phyloP scores from a whole-genome alignment of 2,329 filamentous ascomycete species.

The Diplocarpon rosae region DNA sequence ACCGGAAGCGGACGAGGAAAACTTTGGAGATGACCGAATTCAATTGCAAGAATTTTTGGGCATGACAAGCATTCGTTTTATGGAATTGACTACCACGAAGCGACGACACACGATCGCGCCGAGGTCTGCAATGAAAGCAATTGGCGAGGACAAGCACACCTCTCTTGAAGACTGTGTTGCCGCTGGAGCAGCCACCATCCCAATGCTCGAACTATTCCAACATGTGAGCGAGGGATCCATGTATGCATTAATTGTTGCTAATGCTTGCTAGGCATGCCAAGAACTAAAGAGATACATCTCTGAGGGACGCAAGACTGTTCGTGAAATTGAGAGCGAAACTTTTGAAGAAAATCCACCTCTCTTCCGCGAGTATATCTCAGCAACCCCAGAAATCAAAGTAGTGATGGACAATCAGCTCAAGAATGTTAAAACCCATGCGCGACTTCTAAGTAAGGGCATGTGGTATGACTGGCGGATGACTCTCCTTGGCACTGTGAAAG shows the following conservation, averaged over 20 bases:
- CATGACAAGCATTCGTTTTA: conserved; percentile 93
- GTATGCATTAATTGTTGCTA: not conserved
- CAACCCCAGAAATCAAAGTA: conserved; percentile 68
- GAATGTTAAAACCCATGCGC: conserved; percentile 88
- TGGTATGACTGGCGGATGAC: conserved; percentile 99
- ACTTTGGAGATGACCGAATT: conserved; percentile 45
- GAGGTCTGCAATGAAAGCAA: conserved; percentile 29
- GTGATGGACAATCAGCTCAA: conserved; percentile 97
- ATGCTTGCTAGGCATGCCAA: conserved; percentile 57
- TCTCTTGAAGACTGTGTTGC: conserved; percentile 71
- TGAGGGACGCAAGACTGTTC: conserved; percentile 80
- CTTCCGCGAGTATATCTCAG: conserved; percentile 83
- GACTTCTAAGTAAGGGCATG: conserved; percentile 83
- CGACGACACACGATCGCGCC: conserved; percentile 72
- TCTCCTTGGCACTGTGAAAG: conserved; percentile 71
- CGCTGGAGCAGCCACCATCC: conserved; percentile 81
- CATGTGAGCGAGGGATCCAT: conserved; percentile 44
- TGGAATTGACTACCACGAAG: conserved; percentile 96
- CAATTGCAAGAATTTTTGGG: conserved; percentile 88
- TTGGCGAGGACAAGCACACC: conserved; percentile 28
- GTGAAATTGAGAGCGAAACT: conserved; percentile 81
- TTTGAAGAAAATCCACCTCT: conserved; percentile 82
- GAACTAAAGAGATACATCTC: conserved; percentile 96
- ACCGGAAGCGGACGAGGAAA: conserved; percentile 34
- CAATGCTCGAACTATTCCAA: conserved; percentile 89